These are phyloP conservation scores for Saccharomyces paradoxus DNA, from an alignment of 805 yeast species.

Conservation along the genomic window DNA sequence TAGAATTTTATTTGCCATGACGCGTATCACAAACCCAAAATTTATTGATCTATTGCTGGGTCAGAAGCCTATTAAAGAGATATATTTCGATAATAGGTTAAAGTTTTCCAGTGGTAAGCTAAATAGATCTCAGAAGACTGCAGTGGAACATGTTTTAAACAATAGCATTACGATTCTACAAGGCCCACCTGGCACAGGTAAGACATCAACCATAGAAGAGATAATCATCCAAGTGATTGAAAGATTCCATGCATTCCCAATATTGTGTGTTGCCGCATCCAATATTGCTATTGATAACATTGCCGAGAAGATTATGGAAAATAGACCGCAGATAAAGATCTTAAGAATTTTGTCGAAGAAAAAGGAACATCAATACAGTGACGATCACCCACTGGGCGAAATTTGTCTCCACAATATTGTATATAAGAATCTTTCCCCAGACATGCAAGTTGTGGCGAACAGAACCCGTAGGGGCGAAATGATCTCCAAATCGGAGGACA, in stretches of 20 bases:
- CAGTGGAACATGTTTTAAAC: constrained; percentile 44
- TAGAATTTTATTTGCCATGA: constrained; percentile 60
- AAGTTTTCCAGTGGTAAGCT: constrained; percentile 42
- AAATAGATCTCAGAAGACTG: constrained; percentile 52
- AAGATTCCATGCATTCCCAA: constrained; percentile 50
- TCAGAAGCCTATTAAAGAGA: constrained; percentile 45
- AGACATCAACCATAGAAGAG: constrained; percentile 65
- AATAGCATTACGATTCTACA: constrained; percentile 51
- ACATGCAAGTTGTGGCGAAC: constrained; percentile 36
- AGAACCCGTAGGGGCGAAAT: constrained; percentile 39
- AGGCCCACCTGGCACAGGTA: constrained; percentile 82
- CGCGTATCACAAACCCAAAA: constrained; percentile 42
- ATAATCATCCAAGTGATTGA: constrained; percentile 48
- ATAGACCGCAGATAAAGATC: constrained; percentile 41
- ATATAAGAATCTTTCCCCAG: constrained; percentile 39
- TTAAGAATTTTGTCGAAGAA: constrained; percentile 51
- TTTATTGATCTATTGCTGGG: constrained; percentile 50
- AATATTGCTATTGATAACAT: constrained; percentile 70
- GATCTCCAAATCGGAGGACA: constrained; percentile 41
- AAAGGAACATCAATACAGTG: constrained; percentile 54
- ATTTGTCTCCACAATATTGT: constrained; percentile 61
- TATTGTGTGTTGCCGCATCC: constrained; percentile 67
- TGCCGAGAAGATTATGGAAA: constrained; percentile 54
- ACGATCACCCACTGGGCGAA: constrained; percentile 47
- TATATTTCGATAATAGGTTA: constrained; percentile 48